phyloP scores from a whole-genome alignment of 306 rosid genomes.

The Sindora glabra region DNA sequence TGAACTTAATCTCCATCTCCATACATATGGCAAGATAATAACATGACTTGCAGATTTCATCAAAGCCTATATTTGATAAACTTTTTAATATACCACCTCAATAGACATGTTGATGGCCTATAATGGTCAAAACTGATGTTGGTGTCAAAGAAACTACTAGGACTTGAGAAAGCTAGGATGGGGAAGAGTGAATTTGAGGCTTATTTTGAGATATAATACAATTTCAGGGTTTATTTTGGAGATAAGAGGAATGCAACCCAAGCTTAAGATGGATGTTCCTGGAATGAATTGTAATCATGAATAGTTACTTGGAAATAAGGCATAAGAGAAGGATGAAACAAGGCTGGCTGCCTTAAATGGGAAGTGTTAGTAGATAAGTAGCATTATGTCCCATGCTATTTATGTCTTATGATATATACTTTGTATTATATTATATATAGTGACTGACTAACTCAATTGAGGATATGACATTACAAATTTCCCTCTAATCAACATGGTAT shows the following conservation, averaged over 20 bases:
- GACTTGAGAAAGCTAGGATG: not conserved
- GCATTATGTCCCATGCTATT: too few species aligned
- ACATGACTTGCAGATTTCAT: not conserved
- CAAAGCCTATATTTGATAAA: not conserved
- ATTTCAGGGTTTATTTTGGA: not conserved
- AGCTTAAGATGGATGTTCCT: not conserved
- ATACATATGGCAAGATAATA: not conserved
- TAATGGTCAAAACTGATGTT: not conserved
- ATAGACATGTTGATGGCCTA: too few species aligned
- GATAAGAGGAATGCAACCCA: not conserved
- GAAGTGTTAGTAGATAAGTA: too few species aligned
- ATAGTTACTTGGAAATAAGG: not conserved
- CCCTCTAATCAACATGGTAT: too few species aligned
- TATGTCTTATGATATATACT: too few species aligned
- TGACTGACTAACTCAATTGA: too few species aligned
- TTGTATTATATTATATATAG: too few species aligned
- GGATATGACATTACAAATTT: too few species aligned
- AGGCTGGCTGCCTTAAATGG: too few species aligned
- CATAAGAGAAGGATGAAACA: not conserved
- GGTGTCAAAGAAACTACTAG: not conserved
- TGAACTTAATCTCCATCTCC: too few species aligned
- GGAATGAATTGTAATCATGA: not conserved
- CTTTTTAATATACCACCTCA: not conserved
- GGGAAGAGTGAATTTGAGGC: not conserved
- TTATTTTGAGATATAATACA: not conserved